Evolutionary conservation across 1,284 basidiomycete genomes (phyloP).

Genomic region (Boletus smithii): DNA sequence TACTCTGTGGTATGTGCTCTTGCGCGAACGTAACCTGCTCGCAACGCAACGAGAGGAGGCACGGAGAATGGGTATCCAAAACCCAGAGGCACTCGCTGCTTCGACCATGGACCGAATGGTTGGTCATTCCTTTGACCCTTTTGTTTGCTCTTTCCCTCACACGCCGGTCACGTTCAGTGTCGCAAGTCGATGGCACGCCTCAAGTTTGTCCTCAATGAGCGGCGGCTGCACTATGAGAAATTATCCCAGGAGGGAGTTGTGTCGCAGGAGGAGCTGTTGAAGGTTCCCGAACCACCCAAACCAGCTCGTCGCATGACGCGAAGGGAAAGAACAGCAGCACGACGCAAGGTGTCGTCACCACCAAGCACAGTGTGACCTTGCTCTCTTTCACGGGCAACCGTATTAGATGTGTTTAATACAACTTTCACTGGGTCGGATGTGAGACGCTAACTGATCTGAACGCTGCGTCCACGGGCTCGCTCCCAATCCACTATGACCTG

Average conservation of each 20-base stretch:
- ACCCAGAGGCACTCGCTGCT: slow-evolving; percentile 36
- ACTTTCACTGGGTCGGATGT: not conserved
- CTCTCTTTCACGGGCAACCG: slow-evolving; percentile 1
- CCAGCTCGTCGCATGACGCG: slow-evolving; percentile 22
- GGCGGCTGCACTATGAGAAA: slow-evolving; percentile 79
- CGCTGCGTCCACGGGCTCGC: slow-evolving; percentile 9
- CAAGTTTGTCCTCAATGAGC: slow-evolving; percentile 91
- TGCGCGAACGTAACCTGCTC: slow-evolving; percentile 85
- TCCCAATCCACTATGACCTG: slow-evolving; percentile 66
- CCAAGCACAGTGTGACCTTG: slow-evolving; percentile 9
- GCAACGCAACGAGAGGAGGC: slow-evolving; percentile 83
- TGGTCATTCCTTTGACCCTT: slow-evolving; percentile 15
- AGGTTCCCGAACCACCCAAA: slow-evolving; percentile 15
- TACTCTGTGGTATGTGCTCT: slow-evolving; percentile 86
- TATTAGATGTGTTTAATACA: slow-evolving; percentile 15
- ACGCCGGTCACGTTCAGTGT: slow-evolving; percentile 50
- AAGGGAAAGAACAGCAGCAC: slow-evolving; percentile 21
- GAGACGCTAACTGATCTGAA: slow-evolving; percentile 9
- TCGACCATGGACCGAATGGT: slow-evolving; percentile 41
- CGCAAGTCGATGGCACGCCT: slow-evolving; percentile 97
- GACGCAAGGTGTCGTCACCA: slow-evolving; percentile 13
- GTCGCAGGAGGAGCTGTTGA: slow-evolving; percentile 20
- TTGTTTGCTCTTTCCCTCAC: not conserved
- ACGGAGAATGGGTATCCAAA: slow-evolving; percentile 52
- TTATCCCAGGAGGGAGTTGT: slow-evolving; percentile 43